Conservation (phyloP, 2,329 filamentous ascomycete genomes). For the Aspergillus sp. region DNA sequence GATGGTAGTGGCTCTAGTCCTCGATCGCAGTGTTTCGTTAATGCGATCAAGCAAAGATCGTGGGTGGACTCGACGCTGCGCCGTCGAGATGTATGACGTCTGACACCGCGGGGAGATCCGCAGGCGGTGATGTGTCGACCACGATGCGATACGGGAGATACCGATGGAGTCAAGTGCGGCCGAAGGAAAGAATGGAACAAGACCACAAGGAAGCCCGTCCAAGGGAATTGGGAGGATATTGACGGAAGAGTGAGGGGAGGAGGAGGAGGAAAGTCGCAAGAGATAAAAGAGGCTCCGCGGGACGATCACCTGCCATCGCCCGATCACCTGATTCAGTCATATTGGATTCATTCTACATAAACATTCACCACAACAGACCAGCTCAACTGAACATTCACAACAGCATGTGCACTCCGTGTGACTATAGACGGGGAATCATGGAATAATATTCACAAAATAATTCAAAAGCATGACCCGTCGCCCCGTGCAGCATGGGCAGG, state of each 20-base stretch:
- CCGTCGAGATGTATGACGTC: conserved; percentile 20
- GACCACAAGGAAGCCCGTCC: not conserved
- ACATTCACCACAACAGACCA: not conserved
- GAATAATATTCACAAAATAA: conserved; percentile 27
- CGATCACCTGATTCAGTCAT: conserved; percentile 12
- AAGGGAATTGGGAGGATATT: not conserved
- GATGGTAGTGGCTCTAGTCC: too few species aligned
- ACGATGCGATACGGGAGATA: not conserved
- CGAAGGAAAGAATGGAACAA: not conserved
- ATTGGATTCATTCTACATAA: not conserved
- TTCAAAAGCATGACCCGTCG: conserved; percentile 10
- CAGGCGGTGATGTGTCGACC: not conserved
- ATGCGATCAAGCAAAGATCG: too few species aligned
- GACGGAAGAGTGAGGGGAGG: not conserved
- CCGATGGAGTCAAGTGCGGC: not conserved
- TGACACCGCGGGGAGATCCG: conserved; percentile 14
- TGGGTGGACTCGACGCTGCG: conserved; percentile 1
- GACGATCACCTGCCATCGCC: not conserved
- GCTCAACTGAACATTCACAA: not conserved
- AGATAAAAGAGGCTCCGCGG: not conserved
- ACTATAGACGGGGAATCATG: conserved; percentile 30
- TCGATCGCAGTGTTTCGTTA: too few species aligned
- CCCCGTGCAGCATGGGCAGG: conserved; percentile 1
- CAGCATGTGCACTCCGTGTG: conserved; percentile 4
- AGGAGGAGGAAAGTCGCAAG: not conserved